These are phyloP conservation scores for Oryza meridionalis DNA, from an alignment of 176 grass and related monocot genomes.

Conservation along the genomic window DNA sequence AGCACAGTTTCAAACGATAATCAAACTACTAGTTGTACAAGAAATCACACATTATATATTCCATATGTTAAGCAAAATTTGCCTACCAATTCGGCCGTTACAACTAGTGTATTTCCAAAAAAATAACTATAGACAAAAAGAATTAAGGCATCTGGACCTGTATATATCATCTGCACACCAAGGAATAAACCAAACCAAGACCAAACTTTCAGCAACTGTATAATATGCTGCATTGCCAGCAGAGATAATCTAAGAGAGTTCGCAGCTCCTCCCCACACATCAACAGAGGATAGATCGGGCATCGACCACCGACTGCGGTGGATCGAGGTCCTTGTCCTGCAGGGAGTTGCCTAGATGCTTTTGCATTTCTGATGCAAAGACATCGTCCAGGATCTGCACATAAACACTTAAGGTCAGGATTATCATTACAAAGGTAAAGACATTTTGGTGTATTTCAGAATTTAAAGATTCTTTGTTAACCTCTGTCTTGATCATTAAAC, in stretches of 20 bases:
- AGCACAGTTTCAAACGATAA: neutral
- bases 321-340: conserved; percentile 86
- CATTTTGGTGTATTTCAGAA: too few relatives aligned
- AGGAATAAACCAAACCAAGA: conserved; percentile 26
- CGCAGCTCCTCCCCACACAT: neutral
- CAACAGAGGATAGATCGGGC: conserved; percentile 84
- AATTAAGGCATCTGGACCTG: conserved; percentile 29
- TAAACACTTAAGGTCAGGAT: conserved; percentile 15
- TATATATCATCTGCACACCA: conserved; percentile 45
- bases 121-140: conserved; percentile 49
- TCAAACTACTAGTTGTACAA: neutral
- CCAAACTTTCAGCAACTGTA: neutral
- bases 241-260: too few relatives aligned
- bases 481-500: neutral
- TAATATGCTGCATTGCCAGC: neutral
- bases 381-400: conserved; percentile 84
- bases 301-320: conserved; percentile 79
- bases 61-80: conserved; percentile 38
- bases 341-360: conserved; percentile 87
- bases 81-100: conserved; percentile 7
- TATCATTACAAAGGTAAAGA: too few relatives aligned
- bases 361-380: conserved; percentile 93
- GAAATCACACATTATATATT: neutral
- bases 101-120: neutral
- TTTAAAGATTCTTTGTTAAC: conserved; percentile 6